These are phyloP conservation scores for Hepatocystis sp. DNA, from an alignment of 169 alveolate genomes.

Conservation along the genomic window DNA sequence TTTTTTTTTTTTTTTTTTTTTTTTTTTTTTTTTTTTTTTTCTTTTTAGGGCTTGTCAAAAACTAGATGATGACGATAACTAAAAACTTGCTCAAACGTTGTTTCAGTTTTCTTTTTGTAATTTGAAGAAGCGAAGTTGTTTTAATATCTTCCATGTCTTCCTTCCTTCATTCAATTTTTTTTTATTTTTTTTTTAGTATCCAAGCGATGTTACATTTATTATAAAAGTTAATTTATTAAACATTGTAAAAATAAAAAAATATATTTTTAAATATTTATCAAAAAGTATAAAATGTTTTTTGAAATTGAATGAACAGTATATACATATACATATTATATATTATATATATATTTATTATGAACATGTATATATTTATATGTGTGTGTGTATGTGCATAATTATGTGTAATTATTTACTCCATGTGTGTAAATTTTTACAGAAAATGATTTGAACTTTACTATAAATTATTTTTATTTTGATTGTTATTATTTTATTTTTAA, in stretches of 20 bases:
- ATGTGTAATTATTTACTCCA: too few species aligned
- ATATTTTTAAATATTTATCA: slow-evolving; percentile 16
- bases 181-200: slow-evolving; percentile 32
- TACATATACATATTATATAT: slow-evolving; percentile 1
- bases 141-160: too few species aligned
- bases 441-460: neutral
- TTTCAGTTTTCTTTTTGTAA: slow-evolving; percentile 12
- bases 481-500: neutral
- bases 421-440: too few species aligned
- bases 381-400: neutral
- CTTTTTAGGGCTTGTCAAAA: slow-evolving; percentile 65
- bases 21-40: slow-evolving; percentile 14
- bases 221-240: slow-evolving; percentile 15
- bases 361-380: neutral
- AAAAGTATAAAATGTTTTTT: slow-evolving; percentile 22
- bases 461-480: neutral
- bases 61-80: slow-evolving; percentile 59
- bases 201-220: neutral
- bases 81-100: neutral
- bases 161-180: neutral
- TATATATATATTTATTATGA: too few species aligned
- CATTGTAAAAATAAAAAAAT: slow-evolving; percentile 6
- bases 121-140: too few species aligned
- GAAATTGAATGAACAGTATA: slow-evolving; percentile 42
- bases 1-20: neutral